Conservation (phyloP, 139 green algal genomes). For the Volvox reticuliferus region DNA sequence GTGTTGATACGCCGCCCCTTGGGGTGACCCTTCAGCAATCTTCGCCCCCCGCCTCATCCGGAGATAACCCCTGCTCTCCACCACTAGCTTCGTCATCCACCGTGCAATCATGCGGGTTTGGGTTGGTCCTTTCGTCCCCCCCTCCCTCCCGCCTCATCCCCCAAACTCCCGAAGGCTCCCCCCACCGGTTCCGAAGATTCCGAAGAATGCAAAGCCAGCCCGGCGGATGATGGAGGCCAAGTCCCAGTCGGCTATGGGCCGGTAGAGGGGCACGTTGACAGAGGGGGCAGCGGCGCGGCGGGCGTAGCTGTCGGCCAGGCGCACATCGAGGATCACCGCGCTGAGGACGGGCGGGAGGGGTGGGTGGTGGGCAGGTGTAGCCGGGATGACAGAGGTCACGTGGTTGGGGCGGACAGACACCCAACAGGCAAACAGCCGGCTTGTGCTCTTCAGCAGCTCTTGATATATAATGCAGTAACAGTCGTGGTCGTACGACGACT, state of each 20-base stretch:
- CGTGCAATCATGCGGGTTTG: too few relatives aligned
- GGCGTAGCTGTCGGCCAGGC: constrained; percentile 16
- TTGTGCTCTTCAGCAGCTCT: too few relatives aligned
- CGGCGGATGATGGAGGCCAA: constrained; percentile 47
- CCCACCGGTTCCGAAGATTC: constrained; percentile 52
- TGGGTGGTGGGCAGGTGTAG: neutral
- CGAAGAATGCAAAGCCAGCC: constrained; percentile 55
- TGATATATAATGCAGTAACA: too few relatives aligned
- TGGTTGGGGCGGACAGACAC: neutral
- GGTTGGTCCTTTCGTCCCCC: neutral
- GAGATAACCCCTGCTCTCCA: too few relatives aligned
- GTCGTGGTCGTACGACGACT: too few relatives aligned
- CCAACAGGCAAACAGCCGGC: too few relatives aligned
- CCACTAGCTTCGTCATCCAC: too few relatives aligned
- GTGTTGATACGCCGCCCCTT: too few relatives aligned
- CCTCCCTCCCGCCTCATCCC: neutral
- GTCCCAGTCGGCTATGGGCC: constrained; percentile 47
- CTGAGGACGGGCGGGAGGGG: neutral
- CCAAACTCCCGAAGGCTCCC: neutral
- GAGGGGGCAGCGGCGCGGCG: neutral
- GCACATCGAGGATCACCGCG: constrained; percentile 53
- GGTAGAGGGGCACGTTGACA: constrained; percentile 51
- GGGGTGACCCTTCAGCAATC: too few relatives aligned
- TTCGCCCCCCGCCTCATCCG: too few relatives aligned
- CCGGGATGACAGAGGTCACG: neutral